Evolutionary conservation across 1,284 basidiomycete genomes (phyloP).

Genomic region (Pulchroboletus neoregius): DNA sequence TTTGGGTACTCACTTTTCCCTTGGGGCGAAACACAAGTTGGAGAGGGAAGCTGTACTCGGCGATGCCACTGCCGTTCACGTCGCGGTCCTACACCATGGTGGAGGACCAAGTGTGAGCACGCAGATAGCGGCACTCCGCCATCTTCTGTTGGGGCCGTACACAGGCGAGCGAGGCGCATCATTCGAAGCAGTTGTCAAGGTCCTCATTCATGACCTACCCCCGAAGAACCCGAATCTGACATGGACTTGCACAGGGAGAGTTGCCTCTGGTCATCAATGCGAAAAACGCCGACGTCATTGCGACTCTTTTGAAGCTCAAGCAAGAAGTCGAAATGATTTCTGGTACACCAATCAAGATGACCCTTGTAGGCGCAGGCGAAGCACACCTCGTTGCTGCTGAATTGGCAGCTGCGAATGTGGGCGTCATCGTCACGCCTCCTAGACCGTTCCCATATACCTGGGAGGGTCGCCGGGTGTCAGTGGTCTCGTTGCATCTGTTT

Average conservation of each 20-base stretch:
- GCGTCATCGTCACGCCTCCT: conserved; percentile 65
- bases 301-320: conserved; percentile 73
- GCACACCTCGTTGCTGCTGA: conserved; percentile 74
- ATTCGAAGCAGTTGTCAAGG: conserved; percentile 48
- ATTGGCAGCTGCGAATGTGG: conserved; percentile 65
- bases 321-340: conserved; percentile 55
- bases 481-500: not conserved
- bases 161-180: conserved; percentile 48
- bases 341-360: conserved; percentile 46
- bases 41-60: conserved; percentile 65
- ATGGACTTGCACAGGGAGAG: conserved; percentile 36
- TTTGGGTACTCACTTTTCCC: conserved; percentile 62
- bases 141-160: conserved; percentile 50
- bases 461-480: conserved; percentile 51
- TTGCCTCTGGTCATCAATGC: conserved; percentile 55
- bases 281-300: conserved; percentile 72
- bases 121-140: conserved; percentile 61
- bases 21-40: conserved; percentile 60
- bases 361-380: conserved; percentile 69
- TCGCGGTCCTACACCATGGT: conserved; percentile 41
- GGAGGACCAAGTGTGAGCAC: conserved; percentile 52
- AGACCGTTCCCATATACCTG: conserved; percentile 58
- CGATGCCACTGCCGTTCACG: conserved; percentile 56
- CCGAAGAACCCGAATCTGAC: conserved; percentile 4
- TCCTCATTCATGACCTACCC: not conserved